Evolutionary conservation across 495 filamentous ascomycete genomes (phyloP), one percentile per base, ranked within the genome.

Genomic region (Gamarada debralockiae): DNA sequence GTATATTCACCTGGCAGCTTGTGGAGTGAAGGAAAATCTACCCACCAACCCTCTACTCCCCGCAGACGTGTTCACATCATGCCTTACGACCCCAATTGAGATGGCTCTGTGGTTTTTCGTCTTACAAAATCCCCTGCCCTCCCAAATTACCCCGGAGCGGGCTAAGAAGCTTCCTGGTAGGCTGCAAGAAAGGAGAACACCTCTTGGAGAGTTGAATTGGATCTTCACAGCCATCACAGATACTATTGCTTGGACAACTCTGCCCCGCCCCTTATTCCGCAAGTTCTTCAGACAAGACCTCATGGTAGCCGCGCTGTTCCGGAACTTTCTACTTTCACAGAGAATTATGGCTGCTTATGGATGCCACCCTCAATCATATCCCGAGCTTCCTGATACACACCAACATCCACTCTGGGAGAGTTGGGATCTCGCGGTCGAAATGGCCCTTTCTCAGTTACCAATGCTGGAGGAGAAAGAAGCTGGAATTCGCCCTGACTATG

Each of bases 211-310:
- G 69, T 71, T 99, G 3, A 97, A 97, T 65, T 99, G 93, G 93
- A 99, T 99, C 20, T 96, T 99, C 60, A 99, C 93, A 1, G 93
- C 93, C 13, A 97, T 99, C 52, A 99, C 93, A 1, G 93, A 99
- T 66, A 97, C 93, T 0, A 99, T 99, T 63, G 93, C 93, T 6
- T 99, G 93, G 93, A 97, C 96, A 42, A 90, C 85, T 3, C 71
- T 99, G 10, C 87, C 90, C 8, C 84, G 91, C 3, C 80, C 89
- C 14, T 71, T 96, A 15, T 99, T 99, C 69, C 92, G 95, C 70
- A 95, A 95, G 61, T 87, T 97, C 45, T 99, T 97, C 65, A 75
- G 93, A 9, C 93, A 99, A 62, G 93, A 99, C 65, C 74, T 99
- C n/a, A 97, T 99, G 93, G 93, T 97, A 24, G 93, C 93, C 13